Evolutionary conservation across 1,284 basidiomycete genomes (phyloP).

Genomic region (Malassezia pachydermatis): DNA sequence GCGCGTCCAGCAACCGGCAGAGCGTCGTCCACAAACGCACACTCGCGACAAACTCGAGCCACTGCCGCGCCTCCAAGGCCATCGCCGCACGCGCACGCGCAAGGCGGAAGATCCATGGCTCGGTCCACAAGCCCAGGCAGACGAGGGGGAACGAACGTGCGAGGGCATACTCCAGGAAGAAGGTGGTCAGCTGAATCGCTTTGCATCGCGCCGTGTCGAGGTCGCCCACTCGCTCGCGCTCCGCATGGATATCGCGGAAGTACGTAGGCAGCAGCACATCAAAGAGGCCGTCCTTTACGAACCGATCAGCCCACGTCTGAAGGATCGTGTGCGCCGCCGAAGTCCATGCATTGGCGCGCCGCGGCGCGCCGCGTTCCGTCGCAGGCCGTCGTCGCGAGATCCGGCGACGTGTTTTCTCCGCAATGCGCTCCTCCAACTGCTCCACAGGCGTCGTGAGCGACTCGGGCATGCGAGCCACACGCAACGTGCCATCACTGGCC

Average conservation of each 20-base stretch:
- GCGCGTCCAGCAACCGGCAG: slow-evolving; percentile 36
- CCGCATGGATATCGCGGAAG: slow-evolving; percentile 42
- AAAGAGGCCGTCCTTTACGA: slow-evolving; percentile 26
- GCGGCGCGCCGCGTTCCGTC: slow-evolving; percentile 33
- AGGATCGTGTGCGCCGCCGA: slow-evolving; percentile 24
- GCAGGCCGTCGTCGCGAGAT: slow-evolving; percentile 26
- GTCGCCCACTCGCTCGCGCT: slow-evolving; percentile 43
- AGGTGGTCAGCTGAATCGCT: slow-evolving; percentile 37
- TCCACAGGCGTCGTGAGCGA: slow-evolving; percentile 31
- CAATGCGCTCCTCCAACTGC: slow-evolving; percentile 31
- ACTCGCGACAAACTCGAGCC: slow-evolving; percentile 42
- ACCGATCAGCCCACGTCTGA: slow-evolving; percentile 37
- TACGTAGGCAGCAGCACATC: slow-evolving; percentile 7
- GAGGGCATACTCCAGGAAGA: slow-evolving; percentile 45
- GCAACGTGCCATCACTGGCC: slow-evolving; percentile 31
- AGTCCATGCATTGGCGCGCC: slow-evolving; percentile 27
- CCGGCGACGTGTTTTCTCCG: slow-evolving; percentile 22
- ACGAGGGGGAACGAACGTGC: slow-evolving; percentile 31
- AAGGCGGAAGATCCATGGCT: slow-evolving; percentile 44
- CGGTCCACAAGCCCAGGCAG: slow-evolving; percentile 35
- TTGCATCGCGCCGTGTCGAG: slow-evolving; percentile 38
- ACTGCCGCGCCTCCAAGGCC: slow-evolving; percentile 28
- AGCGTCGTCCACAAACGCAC: slow-evolving; percentile 42
- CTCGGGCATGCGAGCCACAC: slow-evolving; percentile 30
- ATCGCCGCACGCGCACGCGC: slow-evolving; percentile 31